Conservation (phyloP, 768 basidiomycete genomes). For the Gloeophyllum trabeum region DNA sequence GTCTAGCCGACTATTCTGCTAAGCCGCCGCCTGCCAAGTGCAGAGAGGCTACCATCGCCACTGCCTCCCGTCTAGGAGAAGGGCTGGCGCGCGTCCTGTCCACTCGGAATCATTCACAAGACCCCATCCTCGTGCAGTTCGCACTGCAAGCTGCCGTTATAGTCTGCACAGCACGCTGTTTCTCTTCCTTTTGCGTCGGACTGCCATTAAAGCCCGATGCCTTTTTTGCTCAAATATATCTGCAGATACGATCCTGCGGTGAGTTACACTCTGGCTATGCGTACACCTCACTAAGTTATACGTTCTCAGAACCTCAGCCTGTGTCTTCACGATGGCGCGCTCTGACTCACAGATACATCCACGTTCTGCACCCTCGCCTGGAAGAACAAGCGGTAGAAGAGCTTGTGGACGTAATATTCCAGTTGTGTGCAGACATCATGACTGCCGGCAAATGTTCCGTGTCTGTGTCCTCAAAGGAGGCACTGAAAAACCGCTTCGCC, state of each 20-base stretch:
- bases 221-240: slow-evolving; percentile 49
- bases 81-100: slow-evolving; percentile 50
- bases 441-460: slow-evolving; percentile 44
- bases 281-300: slow-evolving; percentile 7
- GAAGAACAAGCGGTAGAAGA: slow-evolving; percentile 59
- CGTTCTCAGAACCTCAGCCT: slow-evolving; percentile 49
- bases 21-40: slow-evolving; percentile 27
- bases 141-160: slow-evolving; percentile 64
- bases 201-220: slow-evolving; percentile 61
- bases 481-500: slow-evolving; percentile 37
- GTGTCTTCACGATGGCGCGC: slow-evolving; percentile 72
- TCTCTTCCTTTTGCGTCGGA: slow-evolving; percentile 65
- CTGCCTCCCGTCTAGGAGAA: slow-evolving; percentile 50
- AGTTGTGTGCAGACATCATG: slow-evolving; percentile 62
- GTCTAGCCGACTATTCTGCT: slow-evolving; percentile 34
- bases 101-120: slow-evolving; percentile 58
- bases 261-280: slow-evolving; percentile 9
- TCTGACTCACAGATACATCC: slow-evolving; percentile 59
- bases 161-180: slow-evolving; percentile 53
- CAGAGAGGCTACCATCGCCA: slow-evolving; percentile 45
- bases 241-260: slow-evolving; percentile 46
- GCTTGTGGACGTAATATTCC: slow-evolving; percentile 61
- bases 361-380: slow-evolving; percentile 53
- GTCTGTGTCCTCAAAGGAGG: slow-evolving; percentile 6
- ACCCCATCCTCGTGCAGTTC: slow-evolving; percentile 67